A percentile compares a stretch with the other conserved stretches of the same genome.
These are phyloP conservation scores for Dimargaris verticillata DNA, from an alignment of 192 early-diverging fungal genomes.

Conservation along the genomic window DNA sequence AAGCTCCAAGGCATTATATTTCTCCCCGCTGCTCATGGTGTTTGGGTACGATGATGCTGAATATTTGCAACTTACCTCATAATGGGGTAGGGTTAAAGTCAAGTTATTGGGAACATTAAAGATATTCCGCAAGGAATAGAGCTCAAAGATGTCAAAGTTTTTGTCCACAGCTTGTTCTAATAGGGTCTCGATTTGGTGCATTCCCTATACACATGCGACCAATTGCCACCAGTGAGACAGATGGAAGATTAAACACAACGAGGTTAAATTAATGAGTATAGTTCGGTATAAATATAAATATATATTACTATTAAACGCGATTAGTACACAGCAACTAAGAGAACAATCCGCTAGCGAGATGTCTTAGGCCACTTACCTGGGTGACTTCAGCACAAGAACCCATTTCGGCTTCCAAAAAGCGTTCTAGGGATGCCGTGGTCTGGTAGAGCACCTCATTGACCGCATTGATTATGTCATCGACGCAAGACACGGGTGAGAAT, in stretches of 20 bases:
- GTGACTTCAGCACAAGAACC: conserved; percentile 25
- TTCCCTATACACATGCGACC: conserved; percentile 25
- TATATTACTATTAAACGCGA: background rate
- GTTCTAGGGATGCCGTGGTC: conserved; percentile 46
- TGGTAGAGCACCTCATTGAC: conserved; percentile 58
- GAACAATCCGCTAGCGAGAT: background rate
- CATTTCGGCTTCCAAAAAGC: conserved; percentile 44
- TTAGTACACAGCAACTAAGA: background rate
- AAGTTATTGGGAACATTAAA: conserved; percentile 47
- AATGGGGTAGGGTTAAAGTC: conserved; percentile 31
- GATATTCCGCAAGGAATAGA: conserved; percentile 56
- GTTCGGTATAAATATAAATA: background rate
- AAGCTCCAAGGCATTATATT: too few species aligned
- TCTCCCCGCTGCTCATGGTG: too few species aligned
- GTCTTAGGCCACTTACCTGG: conserved; percentile 10
- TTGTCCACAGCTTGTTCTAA: conserved; percentile 64
- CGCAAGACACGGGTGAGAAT: conserved; percentile 57
- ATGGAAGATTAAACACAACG: background rate
- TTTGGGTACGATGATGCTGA: background rate
- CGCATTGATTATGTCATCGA: conserved; percentile 67
- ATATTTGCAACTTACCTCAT: conserved; percentile 21
- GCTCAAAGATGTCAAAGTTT: conserved; percentile 69
- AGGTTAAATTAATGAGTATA: background rate
- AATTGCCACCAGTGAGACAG: background rate
- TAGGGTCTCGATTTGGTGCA: conserved; percentile 58